Conservation (phyloP, 306 rosid genomes). For the Abrus precatorius region DNA sequence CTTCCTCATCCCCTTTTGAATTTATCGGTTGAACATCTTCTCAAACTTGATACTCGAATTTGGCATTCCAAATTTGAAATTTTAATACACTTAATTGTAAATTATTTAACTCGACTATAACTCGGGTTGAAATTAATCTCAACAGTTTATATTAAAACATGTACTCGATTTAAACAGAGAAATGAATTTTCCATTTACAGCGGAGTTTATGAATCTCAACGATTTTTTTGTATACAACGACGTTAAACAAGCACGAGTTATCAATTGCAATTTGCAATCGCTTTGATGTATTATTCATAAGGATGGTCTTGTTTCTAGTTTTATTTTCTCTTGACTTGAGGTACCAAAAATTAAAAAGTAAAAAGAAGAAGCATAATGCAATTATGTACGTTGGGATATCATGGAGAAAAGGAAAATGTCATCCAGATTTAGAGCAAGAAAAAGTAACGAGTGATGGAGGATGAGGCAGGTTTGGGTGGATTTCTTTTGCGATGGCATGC, state of each 20-base stretch:
- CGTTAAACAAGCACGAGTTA: no score
- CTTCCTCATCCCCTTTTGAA: neutral
- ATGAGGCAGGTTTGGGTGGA: constrained; percentile 6
- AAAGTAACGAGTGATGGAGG: constrained; percentile 5
- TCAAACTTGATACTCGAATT: neutral
- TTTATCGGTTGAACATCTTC: neutral
- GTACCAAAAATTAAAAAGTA: neutral
- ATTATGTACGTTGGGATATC: neutral
- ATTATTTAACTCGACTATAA: no score
- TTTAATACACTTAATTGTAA: no score
- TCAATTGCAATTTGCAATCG: no score
- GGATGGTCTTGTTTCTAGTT: neutral
- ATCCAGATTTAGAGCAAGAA: neutral
- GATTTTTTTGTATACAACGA: no score
- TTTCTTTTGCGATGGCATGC: constrained; percentile 49
- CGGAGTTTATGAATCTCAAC: no score
- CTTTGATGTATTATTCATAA: neutral
- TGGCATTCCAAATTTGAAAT: neutral
- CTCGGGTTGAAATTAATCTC: no score
- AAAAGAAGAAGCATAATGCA: neutral
- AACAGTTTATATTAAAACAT: no score
- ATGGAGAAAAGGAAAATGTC: constrained; percentile 4
- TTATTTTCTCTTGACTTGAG: neutral
- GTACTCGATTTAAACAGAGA: no score
- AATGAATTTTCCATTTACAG: no score